These are phyloP conservation scores for Neurospora tetraspora DNA, from an alignment of 495 filamentous ascomycete genomes.

Conservation along the genomic window DNA sequence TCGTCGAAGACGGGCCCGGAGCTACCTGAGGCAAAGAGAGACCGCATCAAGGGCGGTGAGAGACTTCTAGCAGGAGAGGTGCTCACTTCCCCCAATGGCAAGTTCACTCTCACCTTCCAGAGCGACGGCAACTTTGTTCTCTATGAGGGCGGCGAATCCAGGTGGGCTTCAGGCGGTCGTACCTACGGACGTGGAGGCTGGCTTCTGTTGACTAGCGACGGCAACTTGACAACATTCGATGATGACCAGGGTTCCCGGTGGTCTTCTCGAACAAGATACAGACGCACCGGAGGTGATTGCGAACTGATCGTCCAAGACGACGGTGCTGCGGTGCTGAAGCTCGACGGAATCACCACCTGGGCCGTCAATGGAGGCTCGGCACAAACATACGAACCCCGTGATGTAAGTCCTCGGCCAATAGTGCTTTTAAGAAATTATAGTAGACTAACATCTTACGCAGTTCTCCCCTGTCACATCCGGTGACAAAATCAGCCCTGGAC, in stretches of 20 bases:
- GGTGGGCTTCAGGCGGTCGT: background rate
- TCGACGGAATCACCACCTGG: background rate
- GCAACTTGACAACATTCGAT: background rate
- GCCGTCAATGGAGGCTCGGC: background rate
- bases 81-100: background rate
- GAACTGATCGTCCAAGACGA: background rate
- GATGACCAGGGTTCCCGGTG: background rate
- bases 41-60: background rate
- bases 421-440: no score
- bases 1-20: background rate
- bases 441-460: background rate
- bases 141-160: background rate
- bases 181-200: background rate
- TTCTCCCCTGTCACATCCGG: background rate
- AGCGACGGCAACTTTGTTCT: background rate
- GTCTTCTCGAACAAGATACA: background rate
- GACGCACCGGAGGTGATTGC: background rate
- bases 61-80: background rate
- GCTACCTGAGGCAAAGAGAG: background rate
- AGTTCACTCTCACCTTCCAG: background rate
- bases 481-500: background rate
- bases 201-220: background rate
- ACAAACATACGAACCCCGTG: background rate
- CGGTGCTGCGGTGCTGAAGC: background rate
- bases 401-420: background rate